These are phyloP conservation scores for Phytophthora pistaciae DNA, from an alignment of 352 stramenopile genomes.

Conservation along the genomic window DNA sequence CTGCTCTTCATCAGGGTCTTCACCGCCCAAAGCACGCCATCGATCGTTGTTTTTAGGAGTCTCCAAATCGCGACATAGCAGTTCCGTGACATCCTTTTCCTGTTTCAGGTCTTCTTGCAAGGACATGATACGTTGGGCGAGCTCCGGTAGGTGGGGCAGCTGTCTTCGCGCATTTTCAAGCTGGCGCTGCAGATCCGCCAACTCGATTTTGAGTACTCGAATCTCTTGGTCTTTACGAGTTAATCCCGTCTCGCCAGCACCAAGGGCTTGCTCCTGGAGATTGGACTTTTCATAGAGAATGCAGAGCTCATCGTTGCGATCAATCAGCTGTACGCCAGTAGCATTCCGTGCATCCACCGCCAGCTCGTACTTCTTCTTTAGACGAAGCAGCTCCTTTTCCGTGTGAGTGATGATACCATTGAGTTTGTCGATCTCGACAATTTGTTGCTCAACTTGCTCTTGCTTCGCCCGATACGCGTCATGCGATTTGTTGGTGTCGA, in stretches of 20 bases:
- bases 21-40: constrained; percentile 89
- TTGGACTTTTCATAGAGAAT: constrained; percentile 96
- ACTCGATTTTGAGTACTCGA: constrained; percentile 78
- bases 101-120: constrained; percentile 87
- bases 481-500: constrained; percentile 93
- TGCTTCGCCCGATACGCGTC: constrained; percentile 92
- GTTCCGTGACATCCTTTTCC: constrained; percentile 89
- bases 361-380: constrained; percentile 94
- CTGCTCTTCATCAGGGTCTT: constrained; percentile 92
- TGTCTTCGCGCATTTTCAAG: constrained; percentile 79
- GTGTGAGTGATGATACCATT: constrained; percentile 94
- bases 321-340: constrained; percentile 94
- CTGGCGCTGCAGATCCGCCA: constrained; percentile 88
- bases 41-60: constrained; percentile 89
- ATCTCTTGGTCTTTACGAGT: constrained; percentile 84
- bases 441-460: constrained; percentile 95
- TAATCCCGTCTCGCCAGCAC: constrained; percentile 82
- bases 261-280: constrained; percentile 88
- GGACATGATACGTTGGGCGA: constrained; percentile 82
- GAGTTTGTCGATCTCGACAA: constrained; percentile 96
- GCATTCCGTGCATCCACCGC: constrained; percentile 90
- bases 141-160: constrained; percentile 81
- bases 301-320: constrained; percentile 96
- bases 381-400: constrained; percentile 91
- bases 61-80: constrained; percentile 93